Evolutionary conservation across 495 filamentous ascomycete species (phyloP).

Genomic region (Penicillium silybi): DNA sequence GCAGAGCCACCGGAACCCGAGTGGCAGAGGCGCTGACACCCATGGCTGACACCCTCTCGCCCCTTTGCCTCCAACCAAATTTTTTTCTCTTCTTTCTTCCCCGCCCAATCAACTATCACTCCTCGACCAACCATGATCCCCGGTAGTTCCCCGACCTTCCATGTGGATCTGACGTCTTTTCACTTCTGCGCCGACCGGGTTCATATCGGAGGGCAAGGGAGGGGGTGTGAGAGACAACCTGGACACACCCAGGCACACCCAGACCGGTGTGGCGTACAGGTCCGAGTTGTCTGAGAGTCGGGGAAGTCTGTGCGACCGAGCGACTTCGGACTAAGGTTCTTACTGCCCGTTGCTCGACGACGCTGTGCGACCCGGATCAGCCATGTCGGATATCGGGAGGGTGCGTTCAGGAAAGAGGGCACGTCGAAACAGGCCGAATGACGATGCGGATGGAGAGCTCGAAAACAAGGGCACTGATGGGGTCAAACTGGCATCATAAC

Average conservation of each 20-base stretch:
- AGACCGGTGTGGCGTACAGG: slow-evolving; percentile 1
- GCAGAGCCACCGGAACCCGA: background rate
- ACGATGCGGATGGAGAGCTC: background rate
- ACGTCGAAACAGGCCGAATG: background rate
- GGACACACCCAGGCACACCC: background rate
- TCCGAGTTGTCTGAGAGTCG: slow-evolving; percentile 6
- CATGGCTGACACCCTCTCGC: background rate
- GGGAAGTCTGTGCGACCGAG: background rate
- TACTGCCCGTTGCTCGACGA: slow-evolving; percentile 6
- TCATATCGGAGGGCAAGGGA: no score
- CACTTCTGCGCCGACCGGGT: background rate
- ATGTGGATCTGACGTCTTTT: slow-evolving; percentile 28
- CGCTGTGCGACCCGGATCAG: slow-evolving; percentile 3
- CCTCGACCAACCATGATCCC: background rate
- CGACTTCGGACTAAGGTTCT: slow-evolving; percentile 16
- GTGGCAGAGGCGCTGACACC: background rate
- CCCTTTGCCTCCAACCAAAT: slow-evolving; percentile 10
- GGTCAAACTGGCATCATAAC: slow-evolving; percentile 18
- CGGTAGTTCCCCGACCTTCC: slow-evolving; percentile 17
- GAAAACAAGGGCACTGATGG: slow-evolving; percentile 2
- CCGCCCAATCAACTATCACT: background rate
- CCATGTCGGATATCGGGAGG: background rate
- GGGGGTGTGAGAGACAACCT: background rate
- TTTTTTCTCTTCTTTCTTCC: background rate
- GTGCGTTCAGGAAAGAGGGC: background rate